Percentiles rank a stretch among this genome's conserved stretches.
Evolutionary conservation across 2,329 filamentous ascomycete genomes (phyloP).

Genomic region (Ascochyta fabae): DNA sequence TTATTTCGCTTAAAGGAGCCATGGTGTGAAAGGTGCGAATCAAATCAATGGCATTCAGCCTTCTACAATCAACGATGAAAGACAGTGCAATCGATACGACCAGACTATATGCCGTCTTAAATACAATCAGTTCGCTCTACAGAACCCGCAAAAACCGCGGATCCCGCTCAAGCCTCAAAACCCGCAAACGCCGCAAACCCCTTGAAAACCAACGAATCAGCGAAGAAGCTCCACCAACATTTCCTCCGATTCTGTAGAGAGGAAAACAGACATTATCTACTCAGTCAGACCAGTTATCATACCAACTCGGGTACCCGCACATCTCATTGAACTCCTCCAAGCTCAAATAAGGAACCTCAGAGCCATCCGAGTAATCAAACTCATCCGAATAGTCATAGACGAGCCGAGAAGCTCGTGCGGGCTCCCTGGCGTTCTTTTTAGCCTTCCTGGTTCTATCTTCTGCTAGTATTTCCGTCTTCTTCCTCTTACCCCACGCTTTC

Average conservation of each 20-base stretch:
- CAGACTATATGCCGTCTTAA: too few relatives aligned
- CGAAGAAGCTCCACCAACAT: too few relatives aligned
- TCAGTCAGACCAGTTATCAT: slow-evolving; percentile 11
- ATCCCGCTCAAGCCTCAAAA: neutral
- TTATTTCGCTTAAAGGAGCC: slow-evolving; percentile 16
- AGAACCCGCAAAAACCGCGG: neutral
- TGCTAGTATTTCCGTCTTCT: neutral
- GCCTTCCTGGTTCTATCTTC: neutral
- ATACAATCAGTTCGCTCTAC: too few relatives aligned
- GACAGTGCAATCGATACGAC: too few relatives aligned
- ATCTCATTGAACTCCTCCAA: slow-evolving; percentile 5
- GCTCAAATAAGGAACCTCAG: neutral
- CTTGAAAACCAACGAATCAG: neutral
- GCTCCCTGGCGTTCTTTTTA: neutral
- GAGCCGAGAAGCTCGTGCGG: neutral
- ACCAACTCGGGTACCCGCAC: slow-evolving; percentile 1
- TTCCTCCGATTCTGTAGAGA: too few relatives aligned
- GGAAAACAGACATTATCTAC: too few relatives aligned
- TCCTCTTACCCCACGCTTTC: neutral
- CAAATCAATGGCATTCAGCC: too few relatives aligned
- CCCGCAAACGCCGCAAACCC: neutral
- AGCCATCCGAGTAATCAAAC: neutral
- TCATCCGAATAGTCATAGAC: neutral
- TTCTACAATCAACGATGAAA: too few relatives aligned
- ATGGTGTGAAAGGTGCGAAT: neutral